Evolutionary conservation across 179 eudicot genomes (phyloP).

Genomic region (Nepenthes alata): DNA sequence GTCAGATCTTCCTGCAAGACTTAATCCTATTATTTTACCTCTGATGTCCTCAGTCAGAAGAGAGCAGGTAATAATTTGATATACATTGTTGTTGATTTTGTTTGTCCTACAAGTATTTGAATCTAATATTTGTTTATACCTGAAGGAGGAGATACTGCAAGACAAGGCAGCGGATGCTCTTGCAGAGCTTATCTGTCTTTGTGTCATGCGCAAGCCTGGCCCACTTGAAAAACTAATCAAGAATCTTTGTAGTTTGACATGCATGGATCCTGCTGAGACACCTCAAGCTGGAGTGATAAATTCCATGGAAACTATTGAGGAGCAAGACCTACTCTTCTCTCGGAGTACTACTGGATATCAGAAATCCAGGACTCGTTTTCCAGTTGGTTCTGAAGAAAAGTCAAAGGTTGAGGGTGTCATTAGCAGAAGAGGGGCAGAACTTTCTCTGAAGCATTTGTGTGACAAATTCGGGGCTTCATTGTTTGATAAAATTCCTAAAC

Average conservation of each 20-base stretch:
- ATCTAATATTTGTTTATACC: conserved; percentile 1
- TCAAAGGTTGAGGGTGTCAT: conserved; percentile 77
- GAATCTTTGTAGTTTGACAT: conserved; percentile 72
- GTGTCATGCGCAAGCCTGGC: conserved; percentile 77
- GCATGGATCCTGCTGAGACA: conserved; percentile 91
- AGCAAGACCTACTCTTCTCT: conserved; percentile 62
- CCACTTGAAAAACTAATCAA: conserved; percentile 92
- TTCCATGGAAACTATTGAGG: conserved; percentile 74
- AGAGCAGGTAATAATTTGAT: conserved; percentile 47
- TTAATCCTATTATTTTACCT: conserved; percentile 90
- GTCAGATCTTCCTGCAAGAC: conserved; percentile 80
- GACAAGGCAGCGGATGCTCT: conserved; percentile 92
- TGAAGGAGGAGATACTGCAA: conserved; percentile 86
- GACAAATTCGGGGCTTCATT: conserved; percentile 63
- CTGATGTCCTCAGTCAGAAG: conserved; percentile 88
- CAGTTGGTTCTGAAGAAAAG: conserved; percentile 63
- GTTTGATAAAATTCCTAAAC: conserved; percentile 82
- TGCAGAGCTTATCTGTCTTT: conserved; percentile 74
- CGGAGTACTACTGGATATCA: conserved; percentile 37
- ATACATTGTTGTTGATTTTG: background rate
- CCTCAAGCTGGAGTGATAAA: conserved; percentile 79
- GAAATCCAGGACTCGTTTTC: conserved; percentile 50
- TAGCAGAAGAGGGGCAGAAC: conserved; percentile 93
- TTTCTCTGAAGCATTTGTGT: conserved; percentile 82
- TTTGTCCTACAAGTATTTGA: background rate